A percentile compares a stretch with the other conserved stretches of the same genome.
phyloP scores from a whole-genome alignment of 2,329 filamentous ascomycete species.

The Clonostachys rhizophaga region DNA sequence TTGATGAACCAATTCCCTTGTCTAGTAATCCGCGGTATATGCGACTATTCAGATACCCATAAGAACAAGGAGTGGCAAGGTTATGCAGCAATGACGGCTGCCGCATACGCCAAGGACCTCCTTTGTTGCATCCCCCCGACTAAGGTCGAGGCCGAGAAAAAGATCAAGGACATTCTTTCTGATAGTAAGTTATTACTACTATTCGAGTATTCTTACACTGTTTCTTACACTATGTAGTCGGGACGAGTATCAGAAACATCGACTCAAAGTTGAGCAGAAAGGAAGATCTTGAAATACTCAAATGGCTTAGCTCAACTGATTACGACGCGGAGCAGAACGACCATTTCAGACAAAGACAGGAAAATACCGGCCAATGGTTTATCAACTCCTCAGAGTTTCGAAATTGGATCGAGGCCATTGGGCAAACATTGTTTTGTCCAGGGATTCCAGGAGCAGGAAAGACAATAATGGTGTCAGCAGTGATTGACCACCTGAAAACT shows the following conservation, averaged over 20 bases:
- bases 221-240: neutral
- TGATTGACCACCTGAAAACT: conserved; percentile 30
- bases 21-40: conserved; percentile 25
- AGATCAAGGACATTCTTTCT: neutral
- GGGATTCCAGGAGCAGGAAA: conserved; percentile 1
- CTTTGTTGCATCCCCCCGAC: neutral
- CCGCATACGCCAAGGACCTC: conserved; percentile 9
- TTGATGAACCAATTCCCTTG: conserved; percentile 14
- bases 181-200: neutral
- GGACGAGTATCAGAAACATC: too few species aligned
- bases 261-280: neutral
- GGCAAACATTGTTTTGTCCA: neutral
- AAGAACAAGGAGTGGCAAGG: conserved; percentile 21
- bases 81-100: conserved; percentile 5
- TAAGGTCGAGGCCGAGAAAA: neutral
- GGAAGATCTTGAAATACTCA: neutral
- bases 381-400: neutral
- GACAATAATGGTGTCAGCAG: conserved; percentile 16
- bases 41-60: conserved; percentile 27
- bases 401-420: neutral
- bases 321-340: neutral
- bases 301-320: neutral
- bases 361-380: neutral
- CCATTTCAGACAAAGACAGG: neutral
- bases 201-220: neutral